Conservation (phyloP, 2,329 filamentous ascomycete species). For the Trichoderma guizhouense region DNA sequence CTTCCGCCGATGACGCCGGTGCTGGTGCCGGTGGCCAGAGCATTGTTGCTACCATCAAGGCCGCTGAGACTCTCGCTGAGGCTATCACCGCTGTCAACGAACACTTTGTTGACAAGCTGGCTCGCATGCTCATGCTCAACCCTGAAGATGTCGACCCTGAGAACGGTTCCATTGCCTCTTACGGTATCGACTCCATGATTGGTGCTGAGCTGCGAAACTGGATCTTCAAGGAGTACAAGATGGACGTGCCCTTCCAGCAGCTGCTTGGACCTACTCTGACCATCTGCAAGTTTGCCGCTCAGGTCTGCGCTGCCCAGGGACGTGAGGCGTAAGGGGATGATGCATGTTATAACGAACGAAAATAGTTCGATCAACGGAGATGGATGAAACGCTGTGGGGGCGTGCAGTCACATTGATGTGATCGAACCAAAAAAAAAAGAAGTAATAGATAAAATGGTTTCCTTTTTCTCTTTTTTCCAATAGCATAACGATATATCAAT, state of each 20-base stretch:
- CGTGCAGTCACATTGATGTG: background rate
- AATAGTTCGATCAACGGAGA: background rate
- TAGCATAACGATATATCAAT: background rate
- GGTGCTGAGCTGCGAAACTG: slow-evolving; percentile 36
- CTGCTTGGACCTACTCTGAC: slow-evolving; percentile 33
- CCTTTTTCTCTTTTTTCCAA: background rate
- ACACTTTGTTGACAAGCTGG: slow-evolving; percentile 21
- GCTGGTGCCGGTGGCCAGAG: slow-evolving; percentile 15
- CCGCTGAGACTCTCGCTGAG: slow-evolving; percentile 15
- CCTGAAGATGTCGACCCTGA: slow-evolving; percentile 18
- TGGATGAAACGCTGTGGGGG: background rate
- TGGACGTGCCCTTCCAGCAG: slow-evolving; percentile 40
- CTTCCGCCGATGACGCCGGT: slow-evolving; percentile 1
- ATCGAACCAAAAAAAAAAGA: background rate
- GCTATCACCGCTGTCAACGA: slow-evolving; percentile 19
- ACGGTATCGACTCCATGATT: slow-evolving; percentile 38
- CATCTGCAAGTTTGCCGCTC: slow-evolving; percentile 20
- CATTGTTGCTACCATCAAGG: slow-evolving; percentile 21
- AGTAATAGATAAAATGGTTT: background rate
- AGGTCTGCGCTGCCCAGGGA: slow-evolving; percentile 1
- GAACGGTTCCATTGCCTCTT: slow-evolving; percentile 25
- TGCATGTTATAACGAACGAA: background rate
- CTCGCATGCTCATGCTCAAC: slow-evolving; percentile 24
- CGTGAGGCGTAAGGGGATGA: background rate
- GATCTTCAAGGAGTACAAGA: slow-evolving; percentile 35